phyloP scores from a whole-genome alignment of 108 stramenopile genomes.

The Cylindrotheca fusiformis region DNA sequence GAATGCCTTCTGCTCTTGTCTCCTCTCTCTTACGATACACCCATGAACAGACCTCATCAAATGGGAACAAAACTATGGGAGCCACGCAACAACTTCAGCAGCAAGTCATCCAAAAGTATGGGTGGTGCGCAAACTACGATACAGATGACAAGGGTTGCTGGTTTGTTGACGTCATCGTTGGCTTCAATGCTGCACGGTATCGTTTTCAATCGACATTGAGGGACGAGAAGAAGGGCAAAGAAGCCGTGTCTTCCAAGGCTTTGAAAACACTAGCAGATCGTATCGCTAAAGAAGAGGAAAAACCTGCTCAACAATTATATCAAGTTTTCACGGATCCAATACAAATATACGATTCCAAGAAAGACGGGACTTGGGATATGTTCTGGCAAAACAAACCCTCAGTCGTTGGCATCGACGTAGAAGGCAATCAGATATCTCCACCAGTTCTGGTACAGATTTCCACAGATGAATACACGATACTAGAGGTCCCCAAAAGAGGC shows the following conservation, averaged over 20 bases:
- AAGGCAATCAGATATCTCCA: slow-evolving; percentile 35
- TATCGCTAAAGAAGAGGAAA: slow-evolving; percentile 5
- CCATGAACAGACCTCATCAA: no score
- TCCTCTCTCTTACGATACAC: no score
- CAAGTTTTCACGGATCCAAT: slow-evolving; percentile 21
- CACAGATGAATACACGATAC: slow-evolving; percentile 22
- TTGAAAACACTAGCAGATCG: not conserved
- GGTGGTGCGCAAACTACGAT: slow-evolving; percentile 21
- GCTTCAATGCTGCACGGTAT: slow-evolving; percentile 1
- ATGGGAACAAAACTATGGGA: no score
- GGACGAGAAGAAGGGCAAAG: slow-evolving; percentile 14
- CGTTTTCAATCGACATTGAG: not conserved
- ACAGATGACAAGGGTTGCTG: slow-evolving; percentile 6
- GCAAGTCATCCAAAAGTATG: slow-evolving; percentile 24
- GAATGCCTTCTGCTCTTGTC: no score
- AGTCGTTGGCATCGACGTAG: slow-evolving; percentile 32
- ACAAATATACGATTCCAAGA: slow-evolving; percentile 18
- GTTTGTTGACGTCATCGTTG: slow-evolving; percentile 18
- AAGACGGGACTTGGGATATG: slow-evolving; percentile 13
- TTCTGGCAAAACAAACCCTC: slow-evolving; percentile 32
- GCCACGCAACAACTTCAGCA: slow-evolving; percentile 29
- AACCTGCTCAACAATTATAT: slow-evolving; percentile 2
- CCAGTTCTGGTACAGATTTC: slow-evolving; percentile 44
- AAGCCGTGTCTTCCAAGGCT: slow-evolving; percentile 13
- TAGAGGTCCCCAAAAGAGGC: slow-evolving; percentile 23